Percentiles rank a stretch among this genome's conserved stretches.
These are phyloP conservation scores for Hymenoscyphus scutula DNA, from an alignment of 2,329 filamentous ascomycete genomes.

Conservation along the genomic window DNA sequence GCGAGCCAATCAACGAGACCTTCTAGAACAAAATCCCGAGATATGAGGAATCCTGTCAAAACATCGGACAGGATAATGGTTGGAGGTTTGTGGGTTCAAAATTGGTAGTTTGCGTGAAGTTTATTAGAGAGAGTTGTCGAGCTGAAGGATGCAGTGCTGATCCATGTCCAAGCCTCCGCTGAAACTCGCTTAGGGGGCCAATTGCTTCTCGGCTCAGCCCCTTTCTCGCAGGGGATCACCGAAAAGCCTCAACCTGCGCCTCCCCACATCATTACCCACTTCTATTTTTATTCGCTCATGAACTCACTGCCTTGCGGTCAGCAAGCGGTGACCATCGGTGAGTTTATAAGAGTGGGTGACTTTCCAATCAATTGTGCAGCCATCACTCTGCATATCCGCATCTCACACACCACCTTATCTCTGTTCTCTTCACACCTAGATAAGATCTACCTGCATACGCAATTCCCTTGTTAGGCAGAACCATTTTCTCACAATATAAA, in stretches of 20 bases:
- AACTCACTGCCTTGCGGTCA: background rate
- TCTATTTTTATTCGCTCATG: slow-evolving; percentile 8
- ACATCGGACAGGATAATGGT: background rate
- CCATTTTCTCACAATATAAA: background rate
- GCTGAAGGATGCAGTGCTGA: background rate
- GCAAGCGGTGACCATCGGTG: slow-evolving; percentile 2
- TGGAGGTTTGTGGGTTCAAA: background rate
- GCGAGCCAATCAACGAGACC: background rate
- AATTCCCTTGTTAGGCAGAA: background rate
- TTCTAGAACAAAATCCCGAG: background rate
- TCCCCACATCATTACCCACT: background rate
- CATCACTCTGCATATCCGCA: slow-evolving; percentile 2
- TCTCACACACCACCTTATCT: slow-evolving; percentile 3
- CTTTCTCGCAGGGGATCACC: too few relatives aligned
- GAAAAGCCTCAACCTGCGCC: background rate
- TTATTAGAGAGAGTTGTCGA: background rate
- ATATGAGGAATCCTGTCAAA: background rate
- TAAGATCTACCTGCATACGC: background rate
- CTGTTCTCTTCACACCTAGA: background rate
- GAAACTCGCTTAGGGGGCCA: background rate
- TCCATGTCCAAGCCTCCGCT: background rate
- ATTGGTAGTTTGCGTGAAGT: background rate
- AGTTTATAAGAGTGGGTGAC: slow-evolving; percentile 10
- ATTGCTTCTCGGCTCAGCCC: too few relatives aligned
- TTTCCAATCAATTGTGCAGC: slow-evolving; percentile 5